Evolutionary conservation across 2,329 filamentous ascomycete genomes (phyloP).

Genomic region (Alternaria arborescens): DNA sequence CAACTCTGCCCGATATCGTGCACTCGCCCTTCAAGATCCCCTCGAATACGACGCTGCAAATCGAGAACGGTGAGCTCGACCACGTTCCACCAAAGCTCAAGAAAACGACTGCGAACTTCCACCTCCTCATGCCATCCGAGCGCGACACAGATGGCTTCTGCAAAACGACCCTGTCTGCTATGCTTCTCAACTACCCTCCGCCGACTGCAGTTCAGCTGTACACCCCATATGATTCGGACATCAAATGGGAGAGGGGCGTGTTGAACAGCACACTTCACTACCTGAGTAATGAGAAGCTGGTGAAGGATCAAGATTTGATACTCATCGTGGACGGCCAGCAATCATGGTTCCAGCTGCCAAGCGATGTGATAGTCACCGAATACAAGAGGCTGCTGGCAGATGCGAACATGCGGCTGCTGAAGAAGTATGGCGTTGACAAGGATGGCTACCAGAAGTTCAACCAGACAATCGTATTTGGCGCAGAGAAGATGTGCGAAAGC

Average conservation of each 20-base stretch:
- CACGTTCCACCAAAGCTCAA: constrained; percentile 40
- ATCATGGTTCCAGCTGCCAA: constrained; percentile 71
- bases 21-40: constrained; percentile 40
- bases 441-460: constrained; percentile 47
- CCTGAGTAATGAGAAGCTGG: constrained; percentile 57
- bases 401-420: constrained; percentile 62
- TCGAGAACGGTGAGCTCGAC: constrained; percentile 44
- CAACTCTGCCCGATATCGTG: constrained; percentile 34
- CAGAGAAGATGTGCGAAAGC: constrained; percentile 62
- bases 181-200: constrained; percentile 67
- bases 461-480: constrained; percentile 65
- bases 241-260: constrained; percentile 55
- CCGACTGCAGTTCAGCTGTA: constrained; percentile 63
- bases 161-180: constrained; percentile 65
- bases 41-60: constrained; percentile 45
- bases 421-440: constrained; percentile 57
- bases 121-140: constrained; percentile 63
- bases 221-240: constrained; percentile 25
- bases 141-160: constrained; percentile 62
- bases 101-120: constrained; percentile 56
- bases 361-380: constrained; percentile 68
- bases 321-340: constrained; percentile 71
- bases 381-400: constrained; percentile 66
- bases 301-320: constrained; percentile 67
- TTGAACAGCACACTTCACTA: constrained; percentile 59